Evolutionary conservation across 169 alveolate species (phyloP), one percentile per base, ranked within the genome.

Genomic region (Blepharisma undulans): DNA sequence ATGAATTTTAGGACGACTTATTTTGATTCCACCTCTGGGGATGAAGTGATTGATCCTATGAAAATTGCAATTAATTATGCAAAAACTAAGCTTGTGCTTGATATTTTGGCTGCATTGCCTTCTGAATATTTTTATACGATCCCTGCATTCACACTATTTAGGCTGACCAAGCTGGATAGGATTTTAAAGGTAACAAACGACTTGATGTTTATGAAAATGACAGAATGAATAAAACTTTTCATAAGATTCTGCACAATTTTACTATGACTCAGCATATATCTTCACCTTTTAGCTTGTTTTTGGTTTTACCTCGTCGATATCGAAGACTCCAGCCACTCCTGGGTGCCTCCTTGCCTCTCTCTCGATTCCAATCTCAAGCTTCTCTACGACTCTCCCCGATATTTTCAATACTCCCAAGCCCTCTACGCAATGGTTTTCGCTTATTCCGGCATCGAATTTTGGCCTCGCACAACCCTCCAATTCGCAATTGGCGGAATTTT

Each of bases 1-100:
- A 34, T 93, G 22, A 90, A 76, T 22, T 93, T 90, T 48, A 93
- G 93, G 59, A 90, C 95, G 8, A 76, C 91, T 25, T 93, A 72
- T 72, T 19, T 90, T 30, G 74, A 93, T 32, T 16, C 21, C 7
- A 12, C 27, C n/a, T 84, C 74, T 22, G 93, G 88, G 18, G 88
- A 72, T 8, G 94, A 90, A 30, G 77, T 93, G 19, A 29, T 27
- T 21, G 72, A 60, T 33, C n/a, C 72, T 10, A 48, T 16, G 86
- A 10, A 25, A 22, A 93, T 93, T 18, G 82, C 89, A 12, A 18
- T 16, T 10, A 48, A 91, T 27, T 91, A 91, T 80, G 18, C 91
- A 19, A 27, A 8, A 12, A 77, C 84, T 18, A 71, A 78, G 25
- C 87, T 93, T 71, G 27, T 77, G 14, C 78, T 93, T 27, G 95